A percentile compares a stretch with the other conserved stretches of the same genome.
Conservation (phyloP, 2,329 filamentous ascomycete genomes). For the Clarireedia homoeocarpa region DNA sequence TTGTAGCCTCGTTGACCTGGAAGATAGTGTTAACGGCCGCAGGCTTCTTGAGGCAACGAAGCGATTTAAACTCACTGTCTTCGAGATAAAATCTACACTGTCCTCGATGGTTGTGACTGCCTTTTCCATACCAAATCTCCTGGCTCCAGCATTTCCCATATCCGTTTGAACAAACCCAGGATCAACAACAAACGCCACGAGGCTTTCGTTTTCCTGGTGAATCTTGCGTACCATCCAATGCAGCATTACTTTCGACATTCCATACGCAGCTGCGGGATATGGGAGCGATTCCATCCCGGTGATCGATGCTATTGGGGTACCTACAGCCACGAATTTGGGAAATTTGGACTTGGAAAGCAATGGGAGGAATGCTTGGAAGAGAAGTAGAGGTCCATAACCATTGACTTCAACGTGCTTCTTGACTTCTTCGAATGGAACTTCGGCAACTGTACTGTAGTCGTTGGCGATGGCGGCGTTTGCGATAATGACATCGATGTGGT, state of each 20-base stretch:
- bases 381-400: neutral
- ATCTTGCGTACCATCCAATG: neutral
- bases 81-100: neutral
- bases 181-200: neutral
- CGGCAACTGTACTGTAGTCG: neutral
- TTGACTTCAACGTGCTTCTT: neutral
- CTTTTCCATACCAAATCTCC: neutral
- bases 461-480: neutral
- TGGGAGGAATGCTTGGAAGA: neutral
- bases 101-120: neutral
- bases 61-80: neutral
- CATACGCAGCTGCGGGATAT: neutral
- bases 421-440: neutral
- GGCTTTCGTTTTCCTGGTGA: neutral
- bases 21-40: neutral
- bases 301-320: neutral
- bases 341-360: neutral
- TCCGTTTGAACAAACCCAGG: neutral
- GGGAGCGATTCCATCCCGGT: neutral
- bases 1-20: neutral
- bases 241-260: neutral
- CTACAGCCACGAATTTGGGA: neutral
- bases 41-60: neutral
- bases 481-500: neutral
- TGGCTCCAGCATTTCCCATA: neutral